Percentiles rank a stretch among this genome's conserved stretches.
These are phyloP conservation scores for Bretschneidera sinensis DNA, from an alignment of 345 rosid species.

Conservation along the genomic window DNA sequence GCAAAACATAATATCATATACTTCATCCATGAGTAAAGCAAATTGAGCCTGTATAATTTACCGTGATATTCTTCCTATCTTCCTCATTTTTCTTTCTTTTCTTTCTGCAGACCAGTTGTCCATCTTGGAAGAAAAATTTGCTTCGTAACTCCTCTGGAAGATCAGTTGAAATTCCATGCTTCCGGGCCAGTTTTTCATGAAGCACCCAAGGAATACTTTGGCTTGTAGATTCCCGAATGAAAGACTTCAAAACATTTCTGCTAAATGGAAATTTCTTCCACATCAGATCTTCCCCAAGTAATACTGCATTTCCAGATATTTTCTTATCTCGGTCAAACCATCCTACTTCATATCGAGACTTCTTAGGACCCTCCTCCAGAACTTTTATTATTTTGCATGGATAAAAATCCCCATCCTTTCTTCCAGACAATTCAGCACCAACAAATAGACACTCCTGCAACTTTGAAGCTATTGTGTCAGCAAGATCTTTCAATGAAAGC, in stretches of 20 bases:
- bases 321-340: conserved; percentile 66
- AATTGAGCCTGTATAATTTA: conserved; percentile 15
- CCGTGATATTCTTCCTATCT: conserved; percentile 22
- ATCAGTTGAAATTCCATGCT: conserved; percentile 59
- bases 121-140: conserved; percentile 55
- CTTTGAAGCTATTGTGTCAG: conserved; percentile 55
- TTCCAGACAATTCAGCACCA: conserved; percentile 70
- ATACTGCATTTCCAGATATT: conserved; percentile 38
- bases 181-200: conserved; percentile 57
- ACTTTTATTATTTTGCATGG: conserved; percentile 64
- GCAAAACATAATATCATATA: not conserved
- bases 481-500: conserved; percentile 84
- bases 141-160: conserved; percentile 58
- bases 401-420: conserved; percentile 41
- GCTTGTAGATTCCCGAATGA: conserved; percentile 87
- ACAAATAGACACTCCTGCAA: conserved; percentile 48
- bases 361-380: conserved; percentile 33
- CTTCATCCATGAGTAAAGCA: conserved; percentile 1
- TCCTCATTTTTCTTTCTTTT: conserved; percentile 47
- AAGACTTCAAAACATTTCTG: conserved; percentile 76
- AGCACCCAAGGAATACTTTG: conserved; percentile 85
- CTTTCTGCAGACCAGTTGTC: conserved; percentile 46
- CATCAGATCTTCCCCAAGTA: conserved; percentile 55
- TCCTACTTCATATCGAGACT: conserved; percentile 51
- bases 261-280: conserved; percentile 72